Evolutionary conservation across 2,329 filamentous ascomycete species (phyloP).

Genomic region (Exophiala phaeomuriformis): DNA sequence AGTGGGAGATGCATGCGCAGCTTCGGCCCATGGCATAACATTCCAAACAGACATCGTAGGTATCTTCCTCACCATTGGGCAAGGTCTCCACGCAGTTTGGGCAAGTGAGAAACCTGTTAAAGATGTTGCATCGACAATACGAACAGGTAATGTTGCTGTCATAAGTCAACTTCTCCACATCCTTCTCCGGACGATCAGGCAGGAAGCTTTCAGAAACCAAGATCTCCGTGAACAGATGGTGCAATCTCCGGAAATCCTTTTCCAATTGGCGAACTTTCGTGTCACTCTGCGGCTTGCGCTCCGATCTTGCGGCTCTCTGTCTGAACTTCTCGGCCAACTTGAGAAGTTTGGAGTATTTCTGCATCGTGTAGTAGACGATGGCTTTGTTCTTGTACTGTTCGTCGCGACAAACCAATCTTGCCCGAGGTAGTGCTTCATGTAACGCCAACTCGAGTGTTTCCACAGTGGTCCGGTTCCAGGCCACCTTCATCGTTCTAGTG

Average conservation of each 20-base stretch:
- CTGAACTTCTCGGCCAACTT: constrained; percentile 53
- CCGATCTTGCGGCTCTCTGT: constrained; percentile 31
- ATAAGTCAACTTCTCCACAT: constrained; percentile 69
- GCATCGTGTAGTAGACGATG: constrained; percentile 79
- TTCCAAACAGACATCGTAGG: constrained; percentile 96
- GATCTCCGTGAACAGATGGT: constrained; percentile 68
- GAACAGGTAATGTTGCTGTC: constrained; percentile 92
- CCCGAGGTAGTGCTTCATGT: constrained; percentile 78
- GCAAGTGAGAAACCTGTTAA: constrained; percentile 93
- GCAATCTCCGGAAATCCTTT: constrained; percentile 74
- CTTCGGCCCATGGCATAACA: constrained; percentile 97
- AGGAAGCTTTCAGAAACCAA: constrained; percentile 81
- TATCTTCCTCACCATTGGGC: constrained; percentile 65
- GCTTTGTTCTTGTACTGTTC: constrained; percentile 99
- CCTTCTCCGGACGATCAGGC: constrained; percentile 50
- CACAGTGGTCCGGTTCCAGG: constrained; percentile 92
- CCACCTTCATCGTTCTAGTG: constrained; percentile 91
- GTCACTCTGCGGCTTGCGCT: constrained; percentile 34
- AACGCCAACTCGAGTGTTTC: constrained; percentile 84
- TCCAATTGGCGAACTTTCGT: constrained; percentile 62
- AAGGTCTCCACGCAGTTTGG: constrained; percentile 67
- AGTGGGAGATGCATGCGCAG: constrained; percentile 75
- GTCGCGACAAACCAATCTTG: constrained; percentile 85
- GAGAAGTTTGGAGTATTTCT: constrained; percentile 62
- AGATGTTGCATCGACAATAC: constrained; percentile 92